Base-by-base conservation (phyloP, 2,329 filamentous ascomycete genomes). In the Colletotrichum horii region DNA sequence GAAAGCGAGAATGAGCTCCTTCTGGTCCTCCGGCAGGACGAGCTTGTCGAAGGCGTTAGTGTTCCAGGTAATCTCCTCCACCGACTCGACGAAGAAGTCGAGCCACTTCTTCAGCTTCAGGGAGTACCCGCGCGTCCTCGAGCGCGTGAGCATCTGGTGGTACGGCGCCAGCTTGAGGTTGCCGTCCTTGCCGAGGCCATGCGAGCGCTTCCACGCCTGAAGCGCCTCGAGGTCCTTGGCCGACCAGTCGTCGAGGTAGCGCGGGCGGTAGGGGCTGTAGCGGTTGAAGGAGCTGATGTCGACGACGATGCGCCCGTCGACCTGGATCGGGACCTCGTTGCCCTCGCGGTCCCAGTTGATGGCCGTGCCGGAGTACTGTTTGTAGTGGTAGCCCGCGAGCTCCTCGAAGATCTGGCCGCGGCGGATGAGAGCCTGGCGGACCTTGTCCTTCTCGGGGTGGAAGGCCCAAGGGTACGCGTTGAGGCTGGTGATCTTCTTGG, bases 1-100 rank as follows among this genome's bases (percentile, higher is more conserved):
- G 68, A 90, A 88, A 3, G 88, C 87, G 8, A 87, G 83, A 77
- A 90, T 86, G 12, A 91, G 83, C 52, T 89, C 87, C 80, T 91
- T 91, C 69, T 89, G 84, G 32, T 87, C 87, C 2, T 84, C 78
- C 1, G 87, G 86, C 28, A 91, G 83, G 12, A 90, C 88, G 4
- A 91, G 86, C 4, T 83, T 86, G 52, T 84, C 80, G 69, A 91
- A 91, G 9, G 88, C 88, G 38, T 84, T 80, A 8, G 83, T 83
- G 77, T 89, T 88, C 86, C 88, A 91, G 52, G 82, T 75, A 62
- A 90, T 87, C 38, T 87, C 85, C 3, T 76, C 73, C 7, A 89
- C 82, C 15, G 85, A 80, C 60, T 89, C 87, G 62, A 90, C 82
- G 76, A 84, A 88, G 76, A 89, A 89, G 73, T 88, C 87, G 75